Conservation (phyloP, 1,139 yeast species). For the Suhomyces bokatorum region DNA sequence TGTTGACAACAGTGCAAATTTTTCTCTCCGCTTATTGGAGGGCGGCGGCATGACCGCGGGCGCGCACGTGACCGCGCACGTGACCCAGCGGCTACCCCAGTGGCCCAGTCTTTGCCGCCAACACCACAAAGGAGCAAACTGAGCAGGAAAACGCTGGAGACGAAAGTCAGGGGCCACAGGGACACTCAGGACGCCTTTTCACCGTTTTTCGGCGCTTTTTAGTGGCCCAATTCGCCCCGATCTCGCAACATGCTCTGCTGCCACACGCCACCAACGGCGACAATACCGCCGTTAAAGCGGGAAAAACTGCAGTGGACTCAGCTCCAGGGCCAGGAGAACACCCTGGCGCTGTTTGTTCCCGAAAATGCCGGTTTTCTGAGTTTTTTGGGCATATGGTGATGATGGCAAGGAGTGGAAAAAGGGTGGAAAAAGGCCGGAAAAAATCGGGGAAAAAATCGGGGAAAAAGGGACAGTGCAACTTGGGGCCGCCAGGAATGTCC, state of each 20-base stretch:
- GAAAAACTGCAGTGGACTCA: too few species aligned
- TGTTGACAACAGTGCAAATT: conserved; percentile 14
- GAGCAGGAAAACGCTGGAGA: too few species aligned
- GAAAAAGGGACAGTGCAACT: background rate
- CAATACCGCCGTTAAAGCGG: background rate
- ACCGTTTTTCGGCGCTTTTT: background rate
- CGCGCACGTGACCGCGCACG: background rate
- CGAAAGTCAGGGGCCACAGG: too few species aligned
- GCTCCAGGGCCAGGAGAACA: too few species aligned
- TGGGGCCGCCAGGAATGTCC: too few species aligned
- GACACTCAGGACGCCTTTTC: too few species aligned
- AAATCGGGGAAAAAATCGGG: background rate
- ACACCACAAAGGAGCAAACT: too few species aligned
- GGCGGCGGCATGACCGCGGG: conserved; percentile 3
- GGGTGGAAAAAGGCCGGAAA: background rate
- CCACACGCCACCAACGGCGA: too few species aligned
- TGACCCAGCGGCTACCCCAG: background rate
- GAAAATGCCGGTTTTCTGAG: background rate
- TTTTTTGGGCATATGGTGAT: background rate
- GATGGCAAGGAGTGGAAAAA: background rate
- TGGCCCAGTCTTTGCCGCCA: too few species aligned
- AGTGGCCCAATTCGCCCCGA: background rate
- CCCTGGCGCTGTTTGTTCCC: background rate
- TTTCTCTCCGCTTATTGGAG: conserved; percentile 11
- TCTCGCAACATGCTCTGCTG: too few species aligned